Base-by-base conservation (phyloP, 2,329 filamentous ascomycete genomes). In the Alternaria sp. region DNA sequence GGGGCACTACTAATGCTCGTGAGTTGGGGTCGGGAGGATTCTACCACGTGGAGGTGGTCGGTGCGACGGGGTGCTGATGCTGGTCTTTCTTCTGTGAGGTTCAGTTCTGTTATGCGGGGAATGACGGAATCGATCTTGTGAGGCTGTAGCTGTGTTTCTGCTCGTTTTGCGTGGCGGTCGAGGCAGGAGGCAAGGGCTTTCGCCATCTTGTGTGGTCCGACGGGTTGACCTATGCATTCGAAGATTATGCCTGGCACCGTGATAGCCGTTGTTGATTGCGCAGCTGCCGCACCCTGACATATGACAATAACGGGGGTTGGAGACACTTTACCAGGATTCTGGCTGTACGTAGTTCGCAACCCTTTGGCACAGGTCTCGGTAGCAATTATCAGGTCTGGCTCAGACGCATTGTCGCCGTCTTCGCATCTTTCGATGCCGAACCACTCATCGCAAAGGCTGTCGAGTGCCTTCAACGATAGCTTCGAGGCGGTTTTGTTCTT, bases 191-290 rank as follows among this genome's bases (percentile, higher is more conserved):
- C 57, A 3, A 79, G 60, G 5, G 77, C 75, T 56, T 75, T 78
- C 34, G 74, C 71, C 54, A 79, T 68, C 60, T 79, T 79, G 59
- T 79, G 76, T n/a, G 77, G 77, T 30, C 77, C 77, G 28, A 73
- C 74, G n/a, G 73, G 77, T 49, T 76, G 76, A 20, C 72, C 61
- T 34, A 78, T 76, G 43, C 76, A 77, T 60, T 76, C 76, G 55
- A 76, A 74, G 16, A 71, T 74, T 12, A 77, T 67, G 0, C 75
- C 76, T 2, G 74, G 73, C 3, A 76, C 72, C 0, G 75, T 77
- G 20, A 77, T 75, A 2, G 75, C 71, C 5, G 73, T 77, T 2
- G 72, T 75, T 32, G 74, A 76, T 43, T 77, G 74, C 40, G 73
- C 74, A 7, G 75, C 74, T 18, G 75, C 74, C 43, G 75, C 74